Conservation (phyloP, 768 basidiomycete species). For the Leucosporidium scottii region DNA sequence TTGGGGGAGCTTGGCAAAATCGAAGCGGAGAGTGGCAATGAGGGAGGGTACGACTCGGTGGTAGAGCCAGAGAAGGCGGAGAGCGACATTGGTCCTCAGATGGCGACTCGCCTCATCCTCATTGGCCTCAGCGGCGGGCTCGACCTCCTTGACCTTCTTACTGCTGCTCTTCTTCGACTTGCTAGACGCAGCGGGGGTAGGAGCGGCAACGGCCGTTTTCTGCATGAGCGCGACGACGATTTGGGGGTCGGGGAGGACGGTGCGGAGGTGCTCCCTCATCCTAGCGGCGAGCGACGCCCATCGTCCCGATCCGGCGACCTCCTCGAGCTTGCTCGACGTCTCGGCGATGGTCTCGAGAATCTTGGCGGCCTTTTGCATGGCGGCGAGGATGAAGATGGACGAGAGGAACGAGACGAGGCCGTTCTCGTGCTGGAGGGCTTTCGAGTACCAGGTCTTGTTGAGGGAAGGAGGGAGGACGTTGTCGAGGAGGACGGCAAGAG, state of each 20-base stretch:
- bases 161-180: not conserved
- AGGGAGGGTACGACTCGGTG: conserved; percentile 66
- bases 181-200: not conserved
- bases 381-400: conserved; percentile 67
- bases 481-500: conserved; percentile 61
- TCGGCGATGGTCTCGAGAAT: conserved; percentile 51
- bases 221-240: conserved; percentile 66
- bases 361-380: conserved; percentile 60
- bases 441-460: conserved; percentile 66
- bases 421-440: conserved; percentile 66
- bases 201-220: conserved; percentile 12
- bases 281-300: conserved; percentile 59
- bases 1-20: conserved; percentile 62
- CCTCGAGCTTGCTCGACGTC: conserved; percentile 54
- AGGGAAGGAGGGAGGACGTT: conserved; percentile 69
- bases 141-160: not conserved
- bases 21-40: conserved; percentile 73
- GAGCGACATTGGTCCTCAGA: conserved; percentile 69
- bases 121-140: conserved; percentile 41
- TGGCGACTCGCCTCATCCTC: conserved; percentile 33
- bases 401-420: conserved; percentile 79
- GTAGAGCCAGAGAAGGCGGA: conserved; percentile 77
- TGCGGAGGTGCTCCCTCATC: conserved; percentile 53
- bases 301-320: conserved; percentile 52
- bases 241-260: conserved; percentile 73